phyloP scores from a whole-genome alignment of 768 basidiomycete species.

The Tylopilus vinaceipallidus region DNA sequence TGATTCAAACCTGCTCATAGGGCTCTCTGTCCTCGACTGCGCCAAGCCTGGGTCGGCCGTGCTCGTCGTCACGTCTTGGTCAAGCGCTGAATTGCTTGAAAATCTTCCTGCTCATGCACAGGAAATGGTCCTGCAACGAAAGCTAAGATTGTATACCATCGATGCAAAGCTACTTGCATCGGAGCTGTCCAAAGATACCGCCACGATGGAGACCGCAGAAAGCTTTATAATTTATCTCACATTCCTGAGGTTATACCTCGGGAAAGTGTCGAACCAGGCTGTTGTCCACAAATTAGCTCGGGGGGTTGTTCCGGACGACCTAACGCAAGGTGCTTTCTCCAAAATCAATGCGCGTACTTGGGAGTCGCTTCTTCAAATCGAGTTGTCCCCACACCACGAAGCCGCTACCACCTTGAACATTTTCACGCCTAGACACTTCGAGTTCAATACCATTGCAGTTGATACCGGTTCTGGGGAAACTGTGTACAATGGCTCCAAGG shows the following conservation, averaged over 20 bases:
- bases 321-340: slow-evolving; percentile 43
- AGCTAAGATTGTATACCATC: slow-evolving; percentile 57
- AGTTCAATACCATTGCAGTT: slow-evolving; percentile 73
- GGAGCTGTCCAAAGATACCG: slow-evolving; percentile 23
- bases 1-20: slow-evolving; percentile 74
- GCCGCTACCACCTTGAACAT: slow-evolving; percentile 20
- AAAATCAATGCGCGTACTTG: slow-evolving; percentile 62
- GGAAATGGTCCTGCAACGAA: slow-evolving; percentile 44
- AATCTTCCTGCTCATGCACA: slow-evolving; percentile 56
- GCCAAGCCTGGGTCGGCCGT: slow-evolving; percentile 68
- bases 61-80: slow-evolving; percentile 75
- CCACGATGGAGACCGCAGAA: slow-evolving; percentile 44
- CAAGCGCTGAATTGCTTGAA: slow-evolving; percentile 64
- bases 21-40: slow-evolving; percentile 67
- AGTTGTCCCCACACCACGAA: slow-evolving; percentile 32
- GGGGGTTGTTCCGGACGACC: slow-evolving; percentile 41
- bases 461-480: slow-evolving; percentile 58
- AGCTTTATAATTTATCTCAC: slow-evolving; percentile 68
- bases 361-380: slow-evolving; percentile 61
- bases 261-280: slow-evolving; percentile 53
- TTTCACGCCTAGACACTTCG: slow-evolving; percentile 52
- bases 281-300: slow-evolving; percentile 52
- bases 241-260: slow-evolving; percentile 83
- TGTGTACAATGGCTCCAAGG: slow-evolving; percentile 56
- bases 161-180: slow-evolving; percentile 55